phyloP scores from a whole-genome alignment of 2,329 filamentous ascomycete genomes.

The Botrytis porri region DNA sequence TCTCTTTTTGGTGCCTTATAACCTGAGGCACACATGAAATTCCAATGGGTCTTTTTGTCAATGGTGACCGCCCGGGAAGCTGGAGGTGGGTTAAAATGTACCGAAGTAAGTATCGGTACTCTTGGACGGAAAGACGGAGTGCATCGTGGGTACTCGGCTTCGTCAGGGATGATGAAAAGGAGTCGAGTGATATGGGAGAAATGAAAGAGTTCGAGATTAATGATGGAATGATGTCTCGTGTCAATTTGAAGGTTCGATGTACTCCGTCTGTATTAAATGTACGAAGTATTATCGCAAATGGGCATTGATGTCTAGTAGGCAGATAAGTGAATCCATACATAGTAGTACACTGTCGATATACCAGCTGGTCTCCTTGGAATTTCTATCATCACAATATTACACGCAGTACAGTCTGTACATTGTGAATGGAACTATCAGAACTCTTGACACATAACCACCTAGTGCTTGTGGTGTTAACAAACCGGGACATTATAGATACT shows the following conservation, averaged over 20 bases:
- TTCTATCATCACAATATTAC: not conserved
- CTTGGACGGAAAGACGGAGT: not conserved
- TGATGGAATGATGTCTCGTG: not conserved
- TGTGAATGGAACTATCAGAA: too few species aligned
- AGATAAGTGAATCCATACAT: not conserved
- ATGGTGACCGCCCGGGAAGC: not conserved
- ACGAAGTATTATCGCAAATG: not conserved
- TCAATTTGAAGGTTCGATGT: too few species aligned
- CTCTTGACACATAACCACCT: too few species aligned
- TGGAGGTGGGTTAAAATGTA: not conserved
- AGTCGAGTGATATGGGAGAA: not conserved
- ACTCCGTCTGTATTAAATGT: too few species aligned
- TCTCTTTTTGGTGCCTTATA: not conserved
- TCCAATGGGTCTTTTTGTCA: not conserved
- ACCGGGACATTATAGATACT: too few species aligned
- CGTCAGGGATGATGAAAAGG: not conserved
- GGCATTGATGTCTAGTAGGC: not conserved
- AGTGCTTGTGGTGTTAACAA: too few species aligned
- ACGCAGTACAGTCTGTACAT: too few species aligned
- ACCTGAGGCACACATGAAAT: not conserved
- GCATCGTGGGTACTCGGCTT: not conserved
- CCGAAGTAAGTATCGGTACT: constrained; percentile 3
- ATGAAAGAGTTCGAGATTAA: not conserved
- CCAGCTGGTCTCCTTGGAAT: too few species aligned
- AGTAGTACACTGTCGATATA: not conserved